Conservation (phyloP, 2,329 filamentous ascomycete genomes). For the Scedosporium apiospermum region DNA sequence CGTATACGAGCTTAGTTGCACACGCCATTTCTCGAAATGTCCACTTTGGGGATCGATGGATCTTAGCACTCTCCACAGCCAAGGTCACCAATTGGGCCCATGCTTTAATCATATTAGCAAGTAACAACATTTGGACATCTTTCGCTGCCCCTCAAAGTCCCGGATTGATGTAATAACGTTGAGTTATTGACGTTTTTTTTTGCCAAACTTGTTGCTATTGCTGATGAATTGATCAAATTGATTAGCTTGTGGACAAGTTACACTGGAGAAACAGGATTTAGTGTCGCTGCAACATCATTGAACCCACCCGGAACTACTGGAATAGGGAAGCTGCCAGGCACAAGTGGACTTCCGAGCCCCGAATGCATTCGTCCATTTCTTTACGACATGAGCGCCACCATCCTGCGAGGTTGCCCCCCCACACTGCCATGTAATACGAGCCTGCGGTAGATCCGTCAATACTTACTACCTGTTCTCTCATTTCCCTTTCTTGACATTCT, state of each 20-base stretch:
- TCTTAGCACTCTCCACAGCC: no score
- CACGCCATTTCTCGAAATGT: no score
- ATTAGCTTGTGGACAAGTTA: neutral
- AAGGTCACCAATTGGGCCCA: neutral
- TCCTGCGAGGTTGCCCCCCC: neutral
- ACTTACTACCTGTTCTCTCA: neutral
- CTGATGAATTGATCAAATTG: neutral
- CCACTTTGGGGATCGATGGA: no score
- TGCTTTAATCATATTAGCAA: neutral
- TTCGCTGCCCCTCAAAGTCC: no score
- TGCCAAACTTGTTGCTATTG: neutral
- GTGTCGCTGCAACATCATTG: neutral
- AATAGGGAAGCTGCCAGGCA: neutral
- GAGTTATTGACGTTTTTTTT: neutral
- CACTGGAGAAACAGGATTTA: neutral
- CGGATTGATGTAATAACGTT: neutral
- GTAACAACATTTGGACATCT: neutral
- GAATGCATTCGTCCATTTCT: neutral
- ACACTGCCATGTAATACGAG: constrained; percentile 1
- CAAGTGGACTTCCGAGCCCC: neutral
- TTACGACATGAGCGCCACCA: constrained; percentile 3
- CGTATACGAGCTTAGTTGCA: no score
- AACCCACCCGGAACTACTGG: neutral
- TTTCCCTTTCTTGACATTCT: neutral
- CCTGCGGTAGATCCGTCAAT: neutral